phyloP scores from a whole-genome alignment of 352 stramenopile species.

The Halophytophthora batemanensis region DNA sequence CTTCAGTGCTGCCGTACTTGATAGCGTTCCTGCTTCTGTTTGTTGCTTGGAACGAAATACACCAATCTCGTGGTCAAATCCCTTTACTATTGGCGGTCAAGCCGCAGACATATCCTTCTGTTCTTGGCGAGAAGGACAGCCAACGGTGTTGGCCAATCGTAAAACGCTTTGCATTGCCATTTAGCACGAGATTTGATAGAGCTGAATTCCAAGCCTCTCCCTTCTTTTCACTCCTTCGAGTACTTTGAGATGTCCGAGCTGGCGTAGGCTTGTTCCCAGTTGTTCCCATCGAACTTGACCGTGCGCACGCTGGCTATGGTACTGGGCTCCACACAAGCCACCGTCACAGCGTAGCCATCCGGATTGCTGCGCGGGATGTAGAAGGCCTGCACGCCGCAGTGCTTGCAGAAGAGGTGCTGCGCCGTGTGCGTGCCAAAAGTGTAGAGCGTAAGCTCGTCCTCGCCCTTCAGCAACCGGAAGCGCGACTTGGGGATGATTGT shows the following conservation, averaged over 20 bases:
- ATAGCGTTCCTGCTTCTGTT: no score
- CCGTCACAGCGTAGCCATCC: constrained; percentile 72
- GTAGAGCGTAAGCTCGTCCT: constrained; percentile 63
- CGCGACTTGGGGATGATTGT: constrained; percentile 51
- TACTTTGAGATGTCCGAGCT: constrained; percentile 37
- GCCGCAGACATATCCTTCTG: no score
- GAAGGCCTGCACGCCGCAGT: constrained; percentile 76
- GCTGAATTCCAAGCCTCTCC: background rate
- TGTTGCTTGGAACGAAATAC: no score
- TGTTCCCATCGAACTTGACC: constrained; percentile 64
- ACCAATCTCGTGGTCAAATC: no score
- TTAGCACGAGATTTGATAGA: no score
- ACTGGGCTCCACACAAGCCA: constrained; percentile 54
- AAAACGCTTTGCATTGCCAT: no score
- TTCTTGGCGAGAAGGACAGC: no score
- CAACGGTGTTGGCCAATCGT: no score
- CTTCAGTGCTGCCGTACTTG: no score
- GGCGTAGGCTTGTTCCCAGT: constrained; percentile 58
- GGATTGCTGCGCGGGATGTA: constrained; percentile 83
- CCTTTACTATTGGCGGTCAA: no score
- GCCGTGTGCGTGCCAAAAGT: constrained; percentile 80
- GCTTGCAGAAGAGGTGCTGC: constrained; percentile 79
- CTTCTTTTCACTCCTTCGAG: constrained; percentile 20
- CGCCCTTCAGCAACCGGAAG: constrained; percentile 51
- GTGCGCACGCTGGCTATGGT: constrained; percentile 58